Conservation (phyloP, 202 grass and related monocot genomes). For the Schoenoplectus tabernaemontani region DNA sequence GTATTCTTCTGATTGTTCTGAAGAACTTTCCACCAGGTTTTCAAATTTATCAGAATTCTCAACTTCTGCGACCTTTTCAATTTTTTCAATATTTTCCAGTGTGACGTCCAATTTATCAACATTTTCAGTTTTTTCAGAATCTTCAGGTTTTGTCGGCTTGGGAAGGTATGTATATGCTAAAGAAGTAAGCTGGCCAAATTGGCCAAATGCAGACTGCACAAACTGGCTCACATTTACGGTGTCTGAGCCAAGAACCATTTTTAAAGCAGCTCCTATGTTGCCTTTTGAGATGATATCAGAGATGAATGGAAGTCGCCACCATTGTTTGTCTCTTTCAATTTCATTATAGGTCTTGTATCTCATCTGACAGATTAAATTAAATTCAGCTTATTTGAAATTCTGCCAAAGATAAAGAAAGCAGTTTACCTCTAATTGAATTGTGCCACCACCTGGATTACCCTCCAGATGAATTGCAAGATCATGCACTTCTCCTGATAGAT, state of each 20-base stretch:
- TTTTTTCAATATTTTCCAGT: slow-evolving; percentile 17
- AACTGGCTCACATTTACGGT: slow-evolving; percentile 85
- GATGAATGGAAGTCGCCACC: slow-evolving; percentile 81
- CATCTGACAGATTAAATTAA: slow-evolving; percentile 32
- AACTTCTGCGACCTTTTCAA: slow-evolving; percentile 19
- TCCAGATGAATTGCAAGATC: slow-evolving; percentile 50
- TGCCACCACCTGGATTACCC: slow-evolving; percentile 63
- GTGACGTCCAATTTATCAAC: slow-evolving; percentile 19
- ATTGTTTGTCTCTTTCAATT: slow-evolving; percentile 69
- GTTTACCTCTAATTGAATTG: slow-evolving; percentile 74
- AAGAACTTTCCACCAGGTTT: slow-evolving; percentile 21
- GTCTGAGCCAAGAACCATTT: slow-evolving; percentile 66
- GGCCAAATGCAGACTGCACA: slow-evolving; percentile 78
- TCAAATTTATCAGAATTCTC: slow-evolving; percentile 22
- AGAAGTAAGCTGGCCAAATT: slow-evolving; percentile 61
- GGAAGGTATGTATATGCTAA: slow-evolving; percentile 49
- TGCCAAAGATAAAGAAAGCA: neutral
- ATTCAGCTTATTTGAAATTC: slow-evolving; percentile 10
- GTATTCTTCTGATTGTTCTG: slow-evolving; percentile 41
- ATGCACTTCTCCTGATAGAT: slow-evolving; percentile 51
- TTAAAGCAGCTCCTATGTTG: slow-evolving; percentile 59
- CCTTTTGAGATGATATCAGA: slow-evolving; percentile 72
- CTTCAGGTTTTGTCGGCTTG: slow-evolving; percentile 31
- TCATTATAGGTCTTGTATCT: slow-evolving; percentile 81
- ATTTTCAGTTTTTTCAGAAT: slow-evolving; percentile 21